Conservation (phyloP, 2,329 filamentous ascomycete genomes). For the Aspergillus brunneoviolaceus region DNA sequence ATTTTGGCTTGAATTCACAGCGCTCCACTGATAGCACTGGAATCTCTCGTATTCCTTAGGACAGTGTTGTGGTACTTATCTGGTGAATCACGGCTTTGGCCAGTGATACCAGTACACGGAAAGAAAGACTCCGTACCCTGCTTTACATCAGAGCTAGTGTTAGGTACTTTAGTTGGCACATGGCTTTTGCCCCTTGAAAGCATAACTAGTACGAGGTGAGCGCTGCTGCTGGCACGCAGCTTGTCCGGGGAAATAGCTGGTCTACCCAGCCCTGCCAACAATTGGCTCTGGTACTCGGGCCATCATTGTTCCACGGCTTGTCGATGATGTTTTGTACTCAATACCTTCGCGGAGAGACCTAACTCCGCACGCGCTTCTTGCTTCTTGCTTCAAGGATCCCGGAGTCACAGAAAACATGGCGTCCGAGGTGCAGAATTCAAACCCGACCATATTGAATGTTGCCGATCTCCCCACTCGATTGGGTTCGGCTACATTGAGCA, state of each 20-base stretch:
- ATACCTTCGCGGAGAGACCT: not conserved
- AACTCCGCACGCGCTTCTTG: constrained; percentile 4
- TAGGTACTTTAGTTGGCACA: too few relatives aligned
- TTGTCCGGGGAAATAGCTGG: not conserved
- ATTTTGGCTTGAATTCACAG: too few relatives aligned
- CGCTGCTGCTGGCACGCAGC: too few relatives aligned
- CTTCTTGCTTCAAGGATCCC: not conserved
- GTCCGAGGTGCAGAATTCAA: constrained; percentile 56
- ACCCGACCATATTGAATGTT: constrained; percentile 86
- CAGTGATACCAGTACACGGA: not conserved
- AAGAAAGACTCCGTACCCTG: not conserved
- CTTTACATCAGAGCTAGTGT: not conserved
- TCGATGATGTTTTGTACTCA: not conserved
- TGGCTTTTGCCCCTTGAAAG: not conserved
- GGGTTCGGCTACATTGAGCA: constrained; percentile 43
- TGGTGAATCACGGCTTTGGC: not conserved
- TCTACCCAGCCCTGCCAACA: not conserved
- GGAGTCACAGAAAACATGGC: constrained; percentile 24
- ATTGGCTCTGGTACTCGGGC: not conserved
- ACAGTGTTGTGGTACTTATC: not conserved
- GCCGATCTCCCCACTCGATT: constrained; percentile 84
- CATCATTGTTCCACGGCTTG: not conserved
- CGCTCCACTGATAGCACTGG: too few relatives aligned
- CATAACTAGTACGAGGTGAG: too few relatives aligned
- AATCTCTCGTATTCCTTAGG: not conserved